Conservation (phyloP, 2,329 filamentous ascomycete genomes). For the Cadophora malorum region DNA sequence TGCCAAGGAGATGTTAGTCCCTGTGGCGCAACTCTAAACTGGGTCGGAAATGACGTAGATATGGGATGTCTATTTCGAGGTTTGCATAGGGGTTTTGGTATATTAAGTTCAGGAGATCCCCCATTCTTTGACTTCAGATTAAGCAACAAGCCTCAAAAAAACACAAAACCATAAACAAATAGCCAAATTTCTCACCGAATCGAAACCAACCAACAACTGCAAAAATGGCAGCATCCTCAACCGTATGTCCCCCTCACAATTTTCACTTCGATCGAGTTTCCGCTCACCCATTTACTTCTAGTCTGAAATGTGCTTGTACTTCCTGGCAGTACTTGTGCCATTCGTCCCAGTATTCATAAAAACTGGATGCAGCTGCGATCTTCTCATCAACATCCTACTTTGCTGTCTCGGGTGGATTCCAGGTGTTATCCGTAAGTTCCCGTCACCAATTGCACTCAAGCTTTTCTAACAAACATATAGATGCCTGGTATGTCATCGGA, state of each 20-base stretch:
- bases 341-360: constrained; percentile 47
- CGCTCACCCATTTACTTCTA: constrained; percentile 14
- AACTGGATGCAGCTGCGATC: constrained; percentile 48
- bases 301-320: constrained; percentile 40
- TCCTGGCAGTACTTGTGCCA: constrained; percentile 43
- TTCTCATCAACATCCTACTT: constrained; percentile 50
- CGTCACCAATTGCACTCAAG: no score
- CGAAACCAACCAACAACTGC: not conserved
- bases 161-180: not conserved
- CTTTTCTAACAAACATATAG: constrained; percentile 25
- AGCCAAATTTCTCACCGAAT: not conserved
- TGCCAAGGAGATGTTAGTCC: not conserved
- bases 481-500: constrained; percentile 43
- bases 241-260: constrained; percentile 4
- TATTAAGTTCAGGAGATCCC: not conserved
- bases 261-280: not conserved
- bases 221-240: constrained; percentile 28
- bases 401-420: constrained; percentile 47
- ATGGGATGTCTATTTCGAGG: not conserved
- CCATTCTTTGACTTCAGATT: not conserved
- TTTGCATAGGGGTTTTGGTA: not conserved
- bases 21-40: constrained; percentile 16
- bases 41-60: not conserved
- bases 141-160: not conserved
- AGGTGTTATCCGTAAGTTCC: constrained; percentile 43